Evolutionary conservation across 148 eudicot genomes (phyloP).

Genomic region (Diospyros lotus): DNA sequence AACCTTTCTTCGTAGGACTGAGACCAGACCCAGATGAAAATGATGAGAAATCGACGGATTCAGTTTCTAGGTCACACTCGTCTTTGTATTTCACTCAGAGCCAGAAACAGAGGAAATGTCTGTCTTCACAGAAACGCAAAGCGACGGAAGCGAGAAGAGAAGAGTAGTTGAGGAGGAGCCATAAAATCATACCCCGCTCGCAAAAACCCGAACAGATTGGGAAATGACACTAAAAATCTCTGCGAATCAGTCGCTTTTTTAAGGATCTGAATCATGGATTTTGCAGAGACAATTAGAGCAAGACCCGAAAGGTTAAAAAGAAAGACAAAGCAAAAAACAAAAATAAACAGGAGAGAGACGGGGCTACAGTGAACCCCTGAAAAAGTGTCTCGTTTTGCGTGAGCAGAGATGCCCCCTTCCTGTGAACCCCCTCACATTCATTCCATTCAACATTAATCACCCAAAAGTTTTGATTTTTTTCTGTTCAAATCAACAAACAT

Average conservation of each 20-base stretch:
- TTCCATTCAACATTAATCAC: too few relatives aligned
- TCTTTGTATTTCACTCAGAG: neutral
- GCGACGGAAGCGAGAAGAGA: neutral
- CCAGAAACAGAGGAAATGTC: neutral
- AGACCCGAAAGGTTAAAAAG: neutral
- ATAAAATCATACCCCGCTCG: conserved; percentile 7
- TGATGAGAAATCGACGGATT: neutral
- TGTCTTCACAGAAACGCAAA: conserved; percentile 8
- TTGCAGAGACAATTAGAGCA: neutral
- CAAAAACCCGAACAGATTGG: conserved; percentile 15
- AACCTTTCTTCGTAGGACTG: neutral
- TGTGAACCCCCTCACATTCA: too few relatives aligned
- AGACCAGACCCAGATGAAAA: conserved; percentile 8
- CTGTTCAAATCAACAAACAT: too few relatives aligned
- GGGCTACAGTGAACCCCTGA: neutral
- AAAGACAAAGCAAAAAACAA: neutral
- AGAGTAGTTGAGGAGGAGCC: conserved; percentile 1
- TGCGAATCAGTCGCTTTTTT: conserved; percentile 5
- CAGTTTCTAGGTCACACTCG: neutral
- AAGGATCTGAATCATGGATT: neutral
- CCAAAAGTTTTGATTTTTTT: too few relatives aligned
- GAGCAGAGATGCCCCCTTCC: neutral
- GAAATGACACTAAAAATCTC: conserved; percentile 11
- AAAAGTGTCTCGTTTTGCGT: conserved; percentile 17
- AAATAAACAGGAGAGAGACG: neutral